Conservation (phyloP, 2,329 filamentous ascomycete species). For the Cladophialophora yegresii region DNA sequence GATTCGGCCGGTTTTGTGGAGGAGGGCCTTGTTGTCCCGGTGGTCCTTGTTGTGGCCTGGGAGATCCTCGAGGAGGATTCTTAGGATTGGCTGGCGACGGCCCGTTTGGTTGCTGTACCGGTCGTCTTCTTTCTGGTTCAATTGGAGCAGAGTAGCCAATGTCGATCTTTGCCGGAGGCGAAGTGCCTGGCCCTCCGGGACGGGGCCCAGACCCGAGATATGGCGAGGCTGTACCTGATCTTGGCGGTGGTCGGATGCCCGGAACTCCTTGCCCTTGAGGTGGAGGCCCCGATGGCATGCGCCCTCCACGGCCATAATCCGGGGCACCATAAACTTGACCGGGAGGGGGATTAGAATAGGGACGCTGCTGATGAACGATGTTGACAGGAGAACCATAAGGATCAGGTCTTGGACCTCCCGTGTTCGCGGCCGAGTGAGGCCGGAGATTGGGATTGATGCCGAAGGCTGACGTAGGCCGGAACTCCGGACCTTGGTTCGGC, state of each 20-base stretch:
- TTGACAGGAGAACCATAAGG: slow-evolving; percentile 24
- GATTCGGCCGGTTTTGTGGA: slow-evolving; percentile 23
- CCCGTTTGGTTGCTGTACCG: slow-evolving; percentile 23
- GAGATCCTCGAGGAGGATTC: slow-evolving; percentile 40
- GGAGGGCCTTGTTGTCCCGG: slow-evolving; percentile 20
- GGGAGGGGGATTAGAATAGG: slow-evolving; percentile 26
- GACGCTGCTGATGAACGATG: slow-evolving; percentile 28
- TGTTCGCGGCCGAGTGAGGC: slow-evolving; percentile 41
- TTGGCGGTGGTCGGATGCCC: slow-evolving; percentile 33
- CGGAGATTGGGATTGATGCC: slow-evolving; percentile 53
- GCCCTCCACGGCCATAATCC: slow-evolving; percentile 33
- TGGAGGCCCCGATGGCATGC: slow-evolving; percentile 25
- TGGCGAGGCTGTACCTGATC: slow-evolving; percentile 37
- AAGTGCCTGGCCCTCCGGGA: slow-evolving; percentile 30
- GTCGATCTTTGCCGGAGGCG: slow-evolving; percentile 45
- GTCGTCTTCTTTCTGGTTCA: slow-evolving; percentile 38
- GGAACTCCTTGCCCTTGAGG: slow-evolving; percentile 16
- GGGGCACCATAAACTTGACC: slow-evolving; percentile 38
- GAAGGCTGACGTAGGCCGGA: slow-evolving; percentile 51
- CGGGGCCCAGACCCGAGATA: slow-evolving; percentile 23
- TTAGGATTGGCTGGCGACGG: slow-evolving; percentile 25
- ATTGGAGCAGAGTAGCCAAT: slow-evolving; percentile 53
- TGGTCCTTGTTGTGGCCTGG: slow-evolving; percentile 38
- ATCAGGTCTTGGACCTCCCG: slow-evolving; percentile 32
- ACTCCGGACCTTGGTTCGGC: slow-evolving; percentile 40